Evolutionary conservation across 2,329 filamentous ascomycete species (phyloP), one percentile per base, ranked within the genome.

Genomic region (Penicillium sp.): DNA sequence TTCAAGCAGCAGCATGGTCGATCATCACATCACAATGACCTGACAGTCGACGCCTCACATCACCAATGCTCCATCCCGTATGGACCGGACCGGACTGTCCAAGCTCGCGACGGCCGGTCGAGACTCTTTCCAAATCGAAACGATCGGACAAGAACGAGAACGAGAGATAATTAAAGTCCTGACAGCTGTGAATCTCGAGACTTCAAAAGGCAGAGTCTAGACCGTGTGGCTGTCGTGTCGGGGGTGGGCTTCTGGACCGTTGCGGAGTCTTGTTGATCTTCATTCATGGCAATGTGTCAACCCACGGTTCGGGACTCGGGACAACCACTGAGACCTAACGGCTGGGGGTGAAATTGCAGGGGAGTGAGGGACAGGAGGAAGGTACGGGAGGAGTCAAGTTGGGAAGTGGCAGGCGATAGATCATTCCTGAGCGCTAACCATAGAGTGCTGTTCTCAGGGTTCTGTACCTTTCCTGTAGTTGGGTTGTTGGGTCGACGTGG

Each of bases 201-300:
- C n/a, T n/a, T n/a, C n/a, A 16, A 16, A 40, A 3, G 2, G 16
- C 16, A 44, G 46, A 52, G 53, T 49, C 14, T 27, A 46, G 43
- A 50, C 50, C 24, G 6, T 6, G 35, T 19, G 56, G 18, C 31
- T 24, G 24, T 43, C 41, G 24, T 51, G 11, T 18, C 6, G 46
- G 60, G 60, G 39, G 13, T 22, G 31, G 7, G 43, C 50, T 55
- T 62, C 60, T 56, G 55, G 62, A 60, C 62, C 60, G 49, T 60
- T 62, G 60, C 60, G 60, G 60, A 63, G 62, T 59, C 60, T 18
- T 18, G 37, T 54, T 62, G 58, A 59, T 63, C 60, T 44, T 59
- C 47, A 61, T 59, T 61, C 55, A 36, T 37, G 49, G 55, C 52
- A 39, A 39, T 5, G 24, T 46, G 55, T 37, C 40, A 54, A 59